Evolutionary conservation across 257 asterid genomes (phyloP), one percentile per base, ranked within the genome.

Genomic region (Jacaranda mimosifolia): DNA sequence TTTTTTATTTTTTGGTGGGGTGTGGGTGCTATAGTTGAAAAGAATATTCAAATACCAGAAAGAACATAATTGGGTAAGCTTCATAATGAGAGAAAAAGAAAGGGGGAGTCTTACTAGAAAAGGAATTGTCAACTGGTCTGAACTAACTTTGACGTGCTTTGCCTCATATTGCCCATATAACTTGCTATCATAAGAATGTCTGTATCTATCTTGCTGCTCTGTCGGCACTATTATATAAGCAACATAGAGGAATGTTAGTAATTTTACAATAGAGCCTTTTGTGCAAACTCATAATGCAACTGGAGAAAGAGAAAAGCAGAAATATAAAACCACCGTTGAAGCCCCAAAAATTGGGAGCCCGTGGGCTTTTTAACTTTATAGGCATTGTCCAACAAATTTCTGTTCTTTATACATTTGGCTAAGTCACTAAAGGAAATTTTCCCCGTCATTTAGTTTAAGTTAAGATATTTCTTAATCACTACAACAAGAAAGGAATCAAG

Each of bases 131-230:
- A 35, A 68, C 42, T 21, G 65, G 38, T 59, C 39, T 40, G 58
- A 87, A 84, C 97, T 46, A 68, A 94, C 99, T 67, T 87, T 93
- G 83, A 74, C 75, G 74, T 82, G 89, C 85, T 91, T 89, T 21
- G 83, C 77, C 49, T 91, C 97, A 71, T 83, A 90, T 74, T 84
- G 86, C 70, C 93, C 95, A 81, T 83, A 86, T 69, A 77, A 76
- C 87, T 89, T 91, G 86, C 85, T 79, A 57, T 93, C 98, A 72
- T 84, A 88, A 52, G 99, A 77, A 77, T 78, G 87, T 73, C 82
- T 77, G 89, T 83, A 87, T 76, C 83, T 88, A 15, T 88, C 93
- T 81, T 75, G 91, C 84, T 80, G 91, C 82, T 89, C 97, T 9
- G 77, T 64, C 15, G 86, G 73, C 77, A 68, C 97, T 89, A 92